These are phyloP conservation scores for Tanozyma kutaoensis DNA, from an alignment of 805 yeast species.

Conservation along the genomic window DNA sequence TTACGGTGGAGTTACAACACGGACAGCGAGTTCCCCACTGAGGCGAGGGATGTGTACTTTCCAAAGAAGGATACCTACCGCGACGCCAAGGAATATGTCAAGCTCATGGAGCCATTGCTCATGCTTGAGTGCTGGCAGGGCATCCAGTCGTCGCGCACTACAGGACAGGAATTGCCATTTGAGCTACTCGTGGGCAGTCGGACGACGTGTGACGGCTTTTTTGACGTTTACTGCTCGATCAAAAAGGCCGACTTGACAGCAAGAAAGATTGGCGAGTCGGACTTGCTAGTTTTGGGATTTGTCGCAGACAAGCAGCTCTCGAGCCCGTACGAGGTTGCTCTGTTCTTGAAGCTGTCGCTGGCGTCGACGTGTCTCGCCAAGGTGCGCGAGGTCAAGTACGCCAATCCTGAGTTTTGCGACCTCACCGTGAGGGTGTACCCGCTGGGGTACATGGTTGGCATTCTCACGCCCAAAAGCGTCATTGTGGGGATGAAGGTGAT, in stretches of 20 bases:
- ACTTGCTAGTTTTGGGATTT: conserved; percentile 48
- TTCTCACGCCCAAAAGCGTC: conserved; percentile 49
- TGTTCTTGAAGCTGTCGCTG: conserved; percentile 14
- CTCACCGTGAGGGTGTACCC: conserved; percentile 59
- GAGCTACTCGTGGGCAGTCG: conserved; percentile 64
- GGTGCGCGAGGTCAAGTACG: conserved; percentile 56
- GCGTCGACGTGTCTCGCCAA: conserved; percentile 65
- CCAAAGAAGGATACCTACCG: conserved; percentile 43
- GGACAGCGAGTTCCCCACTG: conserved; percentile 45
- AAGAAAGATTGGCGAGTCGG: conserved; percentile 56
- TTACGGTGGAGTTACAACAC: conserved; percentile 67
- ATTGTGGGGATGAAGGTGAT: conserved; percentile 62
- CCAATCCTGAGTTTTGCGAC: conserved; percentile 57
- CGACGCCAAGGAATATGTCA: conserved; percentile 51
- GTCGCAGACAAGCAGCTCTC: conserved; percentile 8
- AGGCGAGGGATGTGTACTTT: conserved; percentile 24
- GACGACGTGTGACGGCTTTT: conserved; percentile 72
- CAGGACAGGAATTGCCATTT: conserved; percentile 49
- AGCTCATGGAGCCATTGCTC: conserved; percentile 65
- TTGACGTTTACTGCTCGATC: conserved; percentile 71
- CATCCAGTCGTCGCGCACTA: conserved; percentile 57
- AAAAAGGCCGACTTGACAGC: conserved; percentile 38
- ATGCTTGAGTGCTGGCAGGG: conserved; percentile 92
- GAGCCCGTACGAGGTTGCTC: conserved; percentile 1
- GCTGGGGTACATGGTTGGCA: conserved; percentile 34